Percentiles rank a stretch among this genome's conserved stretches.
Evolutionary conservation across 352 stramenopile species (phyloP).

Genomic region (Pseudoperonospora humuli): DNA sequence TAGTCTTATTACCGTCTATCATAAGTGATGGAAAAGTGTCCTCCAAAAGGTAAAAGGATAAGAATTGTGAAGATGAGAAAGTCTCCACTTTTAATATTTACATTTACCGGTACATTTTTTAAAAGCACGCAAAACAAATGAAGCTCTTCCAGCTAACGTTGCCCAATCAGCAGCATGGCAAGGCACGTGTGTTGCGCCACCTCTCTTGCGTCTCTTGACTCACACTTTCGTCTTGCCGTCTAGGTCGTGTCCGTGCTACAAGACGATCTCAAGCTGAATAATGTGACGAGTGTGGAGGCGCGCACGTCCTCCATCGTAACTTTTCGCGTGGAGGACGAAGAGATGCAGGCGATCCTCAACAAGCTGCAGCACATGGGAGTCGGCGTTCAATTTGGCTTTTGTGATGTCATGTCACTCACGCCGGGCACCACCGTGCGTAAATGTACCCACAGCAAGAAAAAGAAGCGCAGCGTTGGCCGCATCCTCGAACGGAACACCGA

Average conservation of each 20-base stretch:
- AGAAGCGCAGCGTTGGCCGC: slow-evolving; percentile 51
- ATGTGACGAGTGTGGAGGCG: slow-evolving; percentile 77
- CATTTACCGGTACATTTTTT: not conserved
- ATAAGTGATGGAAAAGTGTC: no score
- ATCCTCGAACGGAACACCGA: slow-evolving; percentile 75
- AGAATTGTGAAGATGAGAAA: no score
- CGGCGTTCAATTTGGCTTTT: slow-evolving; percentile 81
- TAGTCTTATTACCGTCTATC: no score
- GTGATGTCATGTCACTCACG: slow-evolving; percentile 84
- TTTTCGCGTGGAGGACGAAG: slow-evolving; percentile 76
- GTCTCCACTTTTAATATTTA: no score
- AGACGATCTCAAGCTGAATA: slow-evolving; percentile 77
- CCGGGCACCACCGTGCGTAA: slow-evolving; percentile 74
- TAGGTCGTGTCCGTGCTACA: slow-evolving; percentile 73
- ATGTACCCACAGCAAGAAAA: slow-evolving; percentile 32
- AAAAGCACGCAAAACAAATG: slow-evolving; percentile 24
- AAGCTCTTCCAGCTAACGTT: slow-evolving; percentile 87
- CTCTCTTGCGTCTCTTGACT: not conserved
- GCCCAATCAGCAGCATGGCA: slow-evolving; percentile 75
- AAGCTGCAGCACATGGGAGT: slow-evolving; percentile 75
- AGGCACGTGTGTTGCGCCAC: slow-evolving; percentile 18
- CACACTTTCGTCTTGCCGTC: not conserved
- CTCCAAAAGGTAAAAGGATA: no score
- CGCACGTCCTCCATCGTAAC: slow-evolving; percentile 83
- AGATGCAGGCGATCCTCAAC: slow-evolving; percentile 82